phyloP scores from a whole-genome alignment of 2,329 filamentous ascomycete genomes.

The Bipolaris gigantea region DNA sequence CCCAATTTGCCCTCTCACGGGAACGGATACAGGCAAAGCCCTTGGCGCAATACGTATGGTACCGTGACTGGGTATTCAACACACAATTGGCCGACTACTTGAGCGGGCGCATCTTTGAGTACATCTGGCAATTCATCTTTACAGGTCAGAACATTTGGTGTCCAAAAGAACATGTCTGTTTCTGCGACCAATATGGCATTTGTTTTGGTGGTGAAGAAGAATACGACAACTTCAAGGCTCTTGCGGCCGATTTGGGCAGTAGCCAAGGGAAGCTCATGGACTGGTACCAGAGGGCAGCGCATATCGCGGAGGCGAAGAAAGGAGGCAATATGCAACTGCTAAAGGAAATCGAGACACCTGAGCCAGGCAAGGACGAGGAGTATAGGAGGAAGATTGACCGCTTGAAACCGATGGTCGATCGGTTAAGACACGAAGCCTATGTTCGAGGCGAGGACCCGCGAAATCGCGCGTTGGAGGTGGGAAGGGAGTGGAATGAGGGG shows the following conservation, averaged over 20 bases:
- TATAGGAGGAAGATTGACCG: conserved; percentile 50
- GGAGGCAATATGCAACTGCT: conserved; percentile 34
- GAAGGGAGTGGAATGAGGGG: conserved; percentile 58
- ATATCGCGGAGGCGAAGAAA: conserved; percentile 39
- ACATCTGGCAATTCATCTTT: conserved; percentile 66
- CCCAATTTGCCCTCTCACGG: conserved; percentile 63
- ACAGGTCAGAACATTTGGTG: conserved; percentile 55
- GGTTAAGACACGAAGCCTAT: conserved; percentile 50
- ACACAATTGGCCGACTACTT: conserved; percentile 59
- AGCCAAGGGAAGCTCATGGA: conserved; percentile 47
- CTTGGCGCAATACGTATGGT: conserved; percentile 57
- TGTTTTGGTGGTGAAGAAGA: conserved; percentile 59
- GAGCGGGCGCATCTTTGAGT: conserved; percentile 64
- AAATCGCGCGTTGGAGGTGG: conserved; percentile 56
- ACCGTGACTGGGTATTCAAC: conserved; percentile 63
- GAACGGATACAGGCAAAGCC: conserved; percentile 60
- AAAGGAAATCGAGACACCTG: conserved; percentile 41
- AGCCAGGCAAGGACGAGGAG: conserved; percentile 48
- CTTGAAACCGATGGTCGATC: conserved; percentile 48
- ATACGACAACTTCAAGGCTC: conserved; percentile 54
- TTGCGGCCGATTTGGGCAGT: conserved; percentile 49
- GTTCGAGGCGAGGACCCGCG: conserved; percentile 55
- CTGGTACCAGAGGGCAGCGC: conserved; percentile 46
- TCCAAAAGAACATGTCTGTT: conserved; percentile 59
- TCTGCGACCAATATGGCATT: conserved; percentile 65